Evolutionary conservation across 441 rosid species (phyloP).

Genomic region (Flueggea neowawraea): DNA sequence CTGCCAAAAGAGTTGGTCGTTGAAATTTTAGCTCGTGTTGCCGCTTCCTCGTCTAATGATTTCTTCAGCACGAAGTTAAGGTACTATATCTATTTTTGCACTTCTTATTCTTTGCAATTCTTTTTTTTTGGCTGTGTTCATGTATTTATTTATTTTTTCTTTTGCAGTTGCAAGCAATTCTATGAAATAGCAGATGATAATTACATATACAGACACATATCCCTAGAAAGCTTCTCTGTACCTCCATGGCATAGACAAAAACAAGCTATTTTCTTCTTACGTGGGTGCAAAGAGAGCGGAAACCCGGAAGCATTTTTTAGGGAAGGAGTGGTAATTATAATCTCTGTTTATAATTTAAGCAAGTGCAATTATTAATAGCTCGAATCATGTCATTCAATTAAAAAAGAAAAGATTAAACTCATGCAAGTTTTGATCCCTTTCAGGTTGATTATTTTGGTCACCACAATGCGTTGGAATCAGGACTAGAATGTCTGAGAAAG

Average conservation of each 20-base stretch:
- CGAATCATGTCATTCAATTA: neutral
- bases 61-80: slow-evolving; percentile 12
- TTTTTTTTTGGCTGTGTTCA: too few species aligned
- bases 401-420: too few species aligned
- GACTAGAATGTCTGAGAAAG: slow-evolving; percentile 1
- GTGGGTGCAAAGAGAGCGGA: slow-evolving; percentile 7
- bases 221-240: slow-evolving; percentile 9
- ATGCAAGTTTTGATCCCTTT: neutral
- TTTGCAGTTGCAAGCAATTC: slow-evolving; percentile 18
- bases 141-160: neutral
- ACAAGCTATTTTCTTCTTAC: neutral
- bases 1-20: neutral
- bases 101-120: neutral
- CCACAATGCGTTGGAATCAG: neutral
- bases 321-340: slow-evolving; percentile 10
- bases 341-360: neutral
- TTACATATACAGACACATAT: slow-evolving; percentile 12
- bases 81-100: neutral
- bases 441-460: slow-evolving; percentile 10
- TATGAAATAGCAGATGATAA: slow-evolving; percentile 9
- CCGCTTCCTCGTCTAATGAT: slow-evolving; percentile 15
- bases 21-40: slow-evolving; percentile 20
- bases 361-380: too few species aligned
- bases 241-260: neutral
- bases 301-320: slow-evolving; percentile 17